Conservation (phyloP, 805 yeast genomes). For the Starmerella vaccinii region DNA sequence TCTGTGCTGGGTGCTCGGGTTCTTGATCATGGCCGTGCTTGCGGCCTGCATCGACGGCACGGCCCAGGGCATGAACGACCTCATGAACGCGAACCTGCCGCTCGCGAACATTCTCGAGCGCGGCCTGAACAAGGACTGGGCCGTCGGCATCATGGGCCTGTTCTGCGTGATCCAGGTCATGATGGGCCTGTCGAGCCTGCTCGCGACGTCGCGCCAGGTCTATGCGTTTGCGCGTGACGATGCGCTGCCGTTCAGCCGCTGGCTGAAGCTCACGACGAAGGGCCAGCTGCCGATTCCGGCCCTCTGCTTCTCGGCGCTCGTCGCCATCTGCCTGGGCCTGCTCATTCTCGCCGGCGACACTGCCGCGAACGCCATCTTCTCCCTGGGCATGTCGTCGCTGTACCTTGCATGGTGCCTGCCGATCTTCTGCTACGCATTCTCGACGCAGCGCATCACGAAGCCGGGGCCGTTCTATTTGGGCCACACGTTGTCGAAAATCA, state of each 20-base stretch:
- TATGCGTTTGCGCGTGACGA: slow-evolving; percentile 73
- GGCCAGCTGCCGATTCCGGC: slow-evolving; percentile 60
- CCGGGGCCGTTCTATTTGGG: slow-evolving; percentile 67
- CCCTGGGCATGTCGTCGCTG: slow-evolving; percentile 53
- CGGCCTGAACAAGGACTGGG: slow-evolving; percentile 55
- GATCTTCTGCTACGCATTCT: slow-evolving; percentile 40
- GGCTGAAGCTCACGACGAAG: slow-evolving; percentile 47
- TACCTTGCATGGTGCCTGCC: slow-evolving; percentile 57
- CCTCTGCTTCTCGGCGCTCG: slow-evolving; percentile 42
- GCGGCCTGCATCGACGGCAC: slow-evolving; percentile 39
- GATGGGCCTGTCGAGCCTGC: slow-evolving; percentile 54
- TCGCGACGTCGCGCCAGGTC: slow-evolving; percentile 59
- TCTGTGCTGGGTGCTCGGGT: slow-evolving; percentile 52
- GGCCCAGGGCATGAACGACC: slow-evolving; percentile 37
- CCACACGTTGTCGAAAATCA: slow-evolving; percentile 34
- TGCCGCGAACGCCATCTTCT: slow-evolving; percentile 60
- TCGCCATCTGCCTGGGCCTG: slow-evolving; percentile 45
- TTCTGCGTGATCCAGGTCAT: slow-evolving; percentile 52
- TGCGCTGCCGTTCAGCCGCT: slow-evolving; percentile 53
- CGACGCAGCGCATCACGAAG: slow-evolving; percentile 40
- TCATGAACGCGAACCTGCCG: slow-evolving; percentile 45
- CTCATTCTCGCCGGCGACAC: slow-evolving; percentile 48
- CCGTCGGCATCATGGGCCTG: slow-evolving; percentile 51
- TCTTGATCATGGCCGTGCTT: slow-evolving; percentile 43
- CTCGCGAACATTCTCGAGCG: slow-evolving; percentile 57